These are phyloP conservation scores for Aureobasidium namibiae DNA, from an alignment of 2,329 filamentous ascomycete genomes.

Conservation along the genomic window DNA sequence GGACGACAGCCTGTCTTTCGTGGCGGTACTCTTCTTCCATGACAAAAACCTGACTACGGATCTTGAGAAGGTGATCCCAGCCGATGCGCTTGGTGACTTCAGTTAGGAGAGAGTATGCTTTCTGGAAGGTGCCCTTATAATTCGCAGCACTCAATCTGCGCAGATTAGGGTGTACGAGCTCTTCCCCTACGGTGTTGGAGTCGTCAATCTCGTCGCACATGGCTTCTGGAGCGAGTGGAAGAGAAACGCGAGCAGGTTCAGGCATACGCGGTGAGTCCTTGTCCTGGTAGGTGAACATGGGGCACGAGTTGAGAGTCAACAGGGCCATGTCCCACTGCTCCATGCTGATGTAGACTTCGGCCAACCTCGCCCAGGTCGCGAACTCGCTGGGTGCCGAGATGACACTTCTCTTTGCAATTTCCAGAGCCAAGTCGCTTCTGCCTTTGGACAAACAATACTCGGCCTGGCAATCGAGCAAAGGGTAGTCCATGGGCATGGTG, in stretches of 20 bases:
- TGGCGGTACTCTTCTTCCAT: slow-evolving; percentile 98
- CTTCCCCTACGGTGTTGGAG: slow-evolving; percentile 68
- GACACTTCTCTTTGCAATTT: slow-evolving; percentile 89
- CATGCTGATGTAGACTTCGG: slow-evolving; percentile 85
- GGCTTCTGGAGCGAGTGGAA: slow-evolving; percentile 82
- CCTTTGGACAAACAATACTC: slow-evolving; percentile 86
- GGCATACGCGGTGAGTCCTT: slow-evolving; percentile 94
- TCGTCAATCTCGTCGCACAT: slow-evolving; percentile 94
- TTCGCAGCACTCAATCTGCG: slow-evolving; percentile 77
- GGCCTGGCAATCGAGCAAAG: slow-evolving; percentile 89
- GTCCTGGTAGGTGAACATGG: slow-evolving; percentile 99
- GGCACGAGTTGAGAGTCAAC: slow-evolving; percentile 92
- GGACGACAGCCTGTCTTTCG: slow-evolving; percentile 52
- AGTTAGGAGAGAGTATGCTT: slow-evolving; percentile 87
- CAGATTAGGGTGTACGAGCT: slow-evolving; percentile 80
- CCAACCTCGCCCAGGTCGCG: slow-evolving; percentile 87
- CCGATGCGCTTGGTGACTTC: slow-evolving; percentile 95
- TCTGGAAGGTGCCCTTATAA: slow-evolving; percentile 92
- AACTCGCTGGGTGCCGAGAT: slow-evolving; percentile 96
- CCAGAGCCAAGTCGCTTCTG: slow-evolving; percentile 75
- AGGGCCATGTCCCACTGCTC: slow-evolving; percentile 97
- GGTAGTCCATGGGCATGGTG: slow-evolving; percentile 94
- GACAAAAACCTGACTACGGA: slow-evolving; percentile 93
- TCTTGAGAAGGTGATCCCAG: slow-evolving; percentile 93
- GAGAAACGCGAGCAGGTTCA: slow-evolving; percentile 76